A percentile compares a stretch with the other conserved stretches of the same genome.
These are phyloP conservation scores for Acacia melanoxylon DNA, from an alignment of 306 rosid species.

Conservation along the genomic window DNA sequence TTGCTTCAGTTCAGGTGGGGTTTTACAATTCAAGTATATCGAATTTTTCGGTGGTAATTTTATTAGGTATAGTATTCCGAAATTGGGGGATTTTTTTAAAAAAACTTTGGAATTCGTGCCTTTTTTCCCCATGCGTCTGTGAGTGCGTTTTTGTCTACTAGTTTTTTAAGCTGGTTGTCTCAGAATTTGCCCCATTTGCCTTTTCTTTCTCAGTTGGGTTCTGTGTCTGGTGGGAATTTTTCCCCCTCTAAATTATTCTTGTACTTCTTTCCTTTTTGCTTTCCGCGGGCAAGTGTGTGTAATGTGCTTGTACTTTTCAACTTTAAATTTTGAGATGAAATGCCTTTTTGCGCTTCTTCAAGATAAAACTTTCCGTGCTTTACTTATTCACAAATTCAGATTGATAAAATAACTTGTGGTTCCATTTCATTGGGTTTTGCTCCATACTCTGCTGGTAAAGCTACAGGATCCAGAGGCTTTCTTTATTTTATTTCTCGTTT, in stretches of 20 bases:
- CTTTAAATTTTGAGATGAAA: conserved; percentile 16
- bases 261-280: conserved; percentile 1
- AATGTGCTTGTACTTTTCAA: conserved; percentile 32
- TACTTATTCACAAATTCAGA: conserved; percentile 15
- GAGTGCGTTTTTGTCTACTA: neutral
- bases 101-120: conserved; percentile 9
- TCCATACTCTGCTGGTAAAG: conserved; percentile 34
- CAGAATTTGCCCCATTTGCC: conserved; percentile 12
- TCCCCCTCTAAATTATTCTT: neutral
- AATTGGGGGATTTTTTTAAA: neutral
- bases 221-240: neutral
- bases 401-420: conserved; percentile 20
- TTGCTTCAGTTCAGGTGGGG: conserved; percentile 19
- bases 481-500: conserved; percentile 23
- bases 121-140: neutral
- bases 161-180: neutral
- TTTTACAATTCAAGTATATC: neutral
- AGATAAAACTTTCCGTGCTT: conserved; percentile 17
- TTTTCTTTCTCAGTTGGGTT: conserved; percentile 21
- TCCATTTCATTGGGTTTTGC: conserved; percentile 29
- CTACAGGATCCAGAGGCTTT: conserved; percentile 25
- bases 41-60: neutral
- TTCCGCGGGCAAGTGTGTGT: conserved; percentile 20
- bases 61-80: neutral
- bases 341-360: conserved; percentile 31